phyloP scores from a whole-genome alignment of 495 filamentous ascomycete species.

The Neurospora sp. region DNA sequence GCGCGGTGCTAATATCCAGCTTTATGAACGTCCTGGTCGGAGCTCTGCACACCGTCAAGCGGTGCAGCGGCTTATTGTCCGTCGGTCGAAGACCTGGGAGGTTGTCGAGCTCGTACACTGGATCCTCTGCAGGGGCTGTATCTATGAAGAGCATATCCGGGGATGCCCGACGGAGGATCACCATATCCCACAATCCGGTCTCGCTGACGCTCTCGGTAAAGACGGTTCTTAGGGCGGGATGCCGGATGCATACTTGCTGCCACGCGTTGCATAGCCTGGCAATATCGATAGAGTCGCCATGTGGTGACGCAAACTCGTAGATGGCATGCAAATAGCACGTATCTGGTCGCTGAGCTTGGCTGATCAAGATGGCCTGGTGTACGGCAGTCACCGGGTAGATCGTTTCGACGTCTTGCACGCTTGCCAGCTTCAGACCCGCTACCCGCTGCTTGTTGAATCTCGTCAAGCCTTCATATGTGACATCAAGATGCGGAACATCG shows the following conservation, averaged over 20 bases:
- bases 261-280: slow-evolving; percentile 35
- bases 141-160: slow-evolving; percentile 41
- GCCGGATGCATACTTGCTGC: slow-evolving; percentile 28
- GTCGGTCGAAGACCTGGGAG: slow-evolving; percentile 25
- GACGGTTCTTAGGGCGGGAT: slow-evolving; percentile 33
- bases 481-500: slow-evolving; percentile 51
- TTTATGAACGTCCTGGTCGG: slow-evolving; percentile 33
- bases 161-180: slow-evolving; percentile 31
- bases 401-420: slow-evolving; percentile 35
- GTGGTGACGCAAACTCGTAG: slow-evolving; percentile 43
- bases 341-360: slow-evolving; percentile 44
- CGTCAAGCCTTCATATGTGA: slow-evolving; percentile 48
- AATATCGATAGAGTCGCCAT: slow-evolving; percentile 28
- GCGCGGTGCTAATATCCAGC: slow-evolving; percentile 34
- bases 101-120: slow-evolving; percentile 30
- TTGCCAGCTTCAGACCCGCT: slow-evolving; percentile 36
- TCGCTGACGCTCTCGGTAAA: slow-evolving; percentile 33
- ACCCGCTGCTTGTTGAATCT: slow-evolving; percentile 41
- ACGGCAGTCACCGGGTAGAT: slow-evolving; percentile 57
- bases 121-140: slow-evolving; percentile 27
- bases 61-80: slow-evolving; percentile 31
- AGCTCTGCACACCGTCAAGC: slow-evolving; percentile 35
- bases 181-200: slow-evolving; percentile 29
- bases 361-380: slow-evolving; percentile 58
- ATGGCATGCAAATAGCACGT: slow-evolving; percentile 53